Evolutionary conservation across 352 stramenopile genomes (phyloP).

Genomic region (Thraustochytrium sp.): DNA sequence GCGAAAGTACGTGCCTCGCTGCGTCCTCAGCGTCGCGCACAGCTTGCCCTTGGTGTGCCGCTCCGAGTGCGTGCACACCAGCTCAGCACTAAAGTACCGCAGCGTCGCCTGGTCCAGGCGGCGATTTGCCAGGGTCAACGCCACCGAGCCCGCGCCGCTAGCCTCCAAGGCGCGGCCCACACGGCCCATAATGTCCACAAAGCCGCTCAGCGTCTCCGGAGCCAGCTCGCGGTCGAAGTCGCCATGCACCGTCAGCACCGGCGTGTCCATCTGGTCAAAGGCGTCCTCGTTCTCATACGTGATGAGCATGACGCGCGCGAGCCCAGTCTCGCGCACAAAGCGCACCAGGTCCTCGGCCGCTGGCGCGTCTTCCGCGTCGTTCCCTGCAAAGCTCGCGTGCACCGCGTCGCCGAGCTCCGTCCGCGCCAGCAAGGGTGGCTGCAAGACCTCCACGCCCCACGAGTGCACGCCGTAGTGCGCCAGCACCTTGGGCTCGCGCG

Average conservation of each 20-base stretch:
- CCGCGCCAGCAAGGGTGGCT: not conserved
- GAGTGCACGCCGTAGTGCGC: not conserved
- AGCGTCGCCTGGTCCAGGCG: not conserved
- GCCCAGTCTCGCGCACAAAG: not conserved
- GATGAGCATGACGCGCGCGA: not conserved
- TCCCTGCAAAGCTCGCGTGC: not conserved
- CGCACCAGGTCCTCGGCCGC: not conserved
- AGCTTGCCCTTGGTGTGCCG: not conserved
- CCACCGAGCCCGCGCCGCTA: not conserved
- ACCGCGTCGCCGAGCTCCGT: not conserved
- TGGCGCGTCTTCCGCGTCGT: not conserved
- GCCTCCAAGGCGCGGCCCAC: not conserved
- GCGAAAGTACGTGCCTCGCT: not conserved
- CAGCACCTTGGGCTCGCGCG: not conserved
- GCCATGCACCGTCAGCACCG: not conserved
- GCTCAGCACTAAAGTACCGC: not conserved
- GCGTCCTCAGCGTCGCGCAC: not conserved
- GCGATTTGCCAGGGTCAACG: not conserved
- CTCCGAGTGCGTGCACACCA: not conserved
- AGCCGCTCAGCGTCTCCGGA: not conserved
- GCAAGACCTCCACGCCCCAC: not conserved
- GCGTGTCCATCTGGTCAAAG: not conserved
- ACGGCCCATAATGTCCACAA: not conserved
- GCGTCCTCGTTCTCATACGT: constrained; percentile 9
- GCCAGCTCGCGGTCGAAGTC: constrained; percentile 9